Evolutionary conservation across 108 stramenopile genomes (phyloP).

Genomic region (Pseudonitzschia delicatissima): DNA sequence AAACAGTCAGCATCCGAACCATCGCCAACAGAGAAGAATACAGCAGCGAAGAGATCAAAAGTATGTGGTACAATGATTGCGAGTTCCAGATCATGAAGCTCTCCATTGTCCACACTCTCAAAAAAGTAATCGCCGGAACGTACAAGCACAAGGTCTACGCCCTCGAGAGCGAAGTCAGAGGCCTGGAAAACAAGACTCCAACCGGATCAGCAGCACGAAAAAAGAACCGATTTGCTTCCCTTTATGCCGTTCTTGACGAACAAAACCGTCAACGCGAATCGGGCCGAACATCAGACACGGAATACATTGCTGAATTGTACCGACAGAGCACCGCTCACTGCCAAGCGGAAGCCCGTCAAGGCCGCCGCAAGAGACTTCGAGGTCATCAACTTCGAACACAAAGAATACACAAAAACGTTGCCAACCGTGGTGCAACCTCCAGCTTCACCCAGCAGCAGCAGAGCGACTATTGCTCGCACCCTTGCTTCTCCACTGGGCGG

Average conservation of each 20-base stretch:
- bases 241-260: constrained; percentile 15
- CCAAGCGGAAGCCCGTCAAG: not conserved
- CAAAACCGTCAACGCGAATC: not conserved
- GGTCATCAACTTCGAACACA: too few relatives aligned
- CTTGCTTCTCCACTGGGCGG: too few relatives aligned
- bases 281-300: not conserved
- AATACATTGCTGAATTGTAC: constrained; percentile 1
- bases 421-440: not conserved
- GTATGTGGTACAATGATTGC: not conserved
- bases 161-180: constrained; percentile 2
- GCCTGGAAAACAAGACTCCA: constrained; percentile 18
- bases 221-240: not conserved
- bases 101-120: not conserved
- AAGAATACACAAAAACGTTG: not conserved
- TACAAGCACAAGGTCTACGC: not conserved
- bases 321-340: not conserved
- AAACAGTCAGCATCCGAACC: too few relatives aligned
- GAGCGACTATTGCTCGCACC: too few relatives aligned
- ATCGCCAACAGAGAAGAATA: too few relatives aligned
- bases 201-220: not conserved
- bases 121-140: not conserved
- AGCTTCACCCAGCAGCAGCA: too few relatives aligned
- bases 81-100: not conserved
- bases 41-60: not conserved
- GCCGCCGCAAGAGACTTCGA: not conserved